phyloP scores from a whole-genome alignment of 2,329 filamentous ascomycete species.

The Fusarium sp. region DNA sequence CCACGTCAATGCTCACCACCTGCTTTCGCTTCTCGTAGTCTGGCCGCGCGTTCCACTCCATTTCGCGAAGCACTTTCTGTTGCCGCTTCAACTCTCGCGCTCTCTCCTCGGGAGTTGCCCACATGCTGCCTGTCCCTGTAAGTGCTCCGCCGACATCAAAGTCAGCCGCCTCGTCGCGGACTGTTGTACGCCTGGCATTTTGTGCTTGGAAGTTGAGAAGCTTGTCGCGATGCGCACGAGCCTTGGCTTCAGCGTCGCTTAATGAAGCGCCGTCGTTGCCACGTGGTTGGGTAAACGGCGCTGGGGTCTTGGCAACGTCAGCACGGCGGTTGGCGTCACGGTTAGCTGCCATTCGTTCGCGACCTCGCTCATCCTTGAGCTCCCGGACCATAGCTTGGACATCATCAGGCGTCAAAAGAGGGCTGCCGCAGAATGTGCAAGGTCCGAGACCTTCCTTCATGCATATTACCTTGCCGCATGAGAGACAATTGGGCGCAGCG shows the following conservation, averaged over 20 bases:
- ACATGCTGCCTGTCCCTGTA: conserved; percentile 69
- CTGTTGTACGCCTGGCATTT: conserved; percentile 84
- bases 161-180: conserved; percentile 84
- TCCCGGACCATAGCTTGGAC: conserved; percentile 88
- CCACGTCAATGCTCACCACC: conserved; percentile 86
- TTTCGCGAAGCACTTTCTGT: conserved; percentile 83
- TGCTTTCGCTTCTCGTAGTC: conserved; percentile 91
- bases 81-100: conserved; percentile 87
- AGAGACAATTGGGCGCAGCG: conserved; percentile 93
- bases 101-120: conserved; percentile 85
- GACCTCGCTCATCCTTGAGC: conserved; percentile 85
- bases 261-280: conserved; percentile 53
- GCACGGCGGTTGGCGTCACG: conserved; percentile 75
- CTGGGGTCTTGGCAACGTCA: conserved; percentile 71
- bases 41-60: conserved; percentile 86
- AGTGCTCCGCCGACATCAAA: conserved; percentile 66
- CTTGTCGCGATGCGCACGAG: conserved; percentile 83
- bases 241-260: conserved; percentile 73
- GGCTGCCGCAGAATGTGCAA: conserved; percentile 87
- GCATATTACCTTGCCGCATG: conserved; percentile 95
- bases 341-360: conserved; percentile 86
- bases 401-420: conserved; percentile 78
- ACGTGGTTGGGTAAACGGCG: conserved; percentile 68
- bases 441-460: conserved; percentile 93
- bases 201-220: conserved; percentile 86